These are phyloP conservation scores for Kwoniella sp. DNA, from an alignment of 768 basidiomycete species.

Conservation along the genomic window DNA sequence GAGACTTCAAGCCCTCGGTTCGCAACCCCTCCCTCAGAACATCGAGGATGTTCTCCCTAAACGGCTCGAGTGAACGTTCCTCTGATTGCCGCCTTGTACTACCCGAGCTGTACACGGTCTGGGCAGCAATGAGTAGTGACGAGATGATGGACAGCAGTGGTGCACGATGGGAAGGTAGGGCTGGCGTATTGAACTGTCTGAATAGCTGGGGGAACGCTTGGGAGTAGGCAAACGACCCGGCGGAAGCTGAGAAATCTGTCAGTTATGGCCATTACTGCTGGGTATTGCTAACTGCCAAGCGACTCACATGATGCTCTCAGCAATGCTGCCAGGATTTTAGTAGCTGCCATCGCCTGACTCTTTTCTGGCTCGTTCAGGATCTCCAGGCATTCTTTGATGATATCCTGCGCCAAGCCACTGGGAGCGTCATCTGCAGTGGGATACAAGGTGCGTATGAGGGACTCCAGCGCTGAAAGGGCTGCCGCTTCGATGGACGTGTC, in stretches of 20 bases:
- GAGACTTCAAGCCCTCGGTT: constrained; percentile 30
- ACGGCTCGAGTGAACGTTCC: constrained; percentile 56
- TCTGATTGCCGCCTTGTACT: constrained; percentile 27
- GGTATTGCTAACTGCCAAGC: neutral
- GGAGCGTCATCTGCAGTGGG: constrained; percentile 51
- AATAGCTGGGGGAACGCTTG: constrained; percentile 73
- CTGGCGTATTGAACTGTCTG: constrained; percentile 63
- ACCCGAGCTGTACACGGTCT: constrained; percentile 52
- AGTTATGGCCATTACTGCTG: too few species aligned
- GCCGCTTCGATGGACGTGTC: constrained; percentile 69
- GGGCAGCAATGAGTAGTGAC: constrained; percentile 49
- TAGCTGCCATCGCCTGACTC: constrained; percentile 80
- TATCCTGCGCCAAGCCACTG: constrained; percentile 63
- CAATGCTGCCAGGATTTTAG: constrained; percentile 73
- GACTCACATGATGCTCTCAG: constrained; percentile 72
- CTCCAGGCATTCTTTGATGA: constrained; percentile 73
- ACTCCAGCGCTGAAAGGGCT: constrained; percentile 67
- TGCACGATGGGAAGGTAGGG: constrained; percentile 54
- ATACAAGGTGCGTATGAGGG: constrained; percentile 72
- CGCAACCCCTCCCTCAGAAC: constrained; percentile 37
- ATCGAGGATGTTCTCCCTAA: constrained; percentile 65
- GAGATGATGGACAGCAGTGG: constrained; percentile 63
- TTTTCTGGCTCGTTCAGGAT: constrained; percentile 88
- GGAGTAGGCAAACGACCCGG: constrained; percentile 64
- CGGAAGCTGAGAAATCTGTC: constrained; percentile 56